These are phyloP conservation scores for Circinella umbellata DNA, from an alignment of 371 early-diverging fungal genomes.

Conservation along the genomic window DNA sequence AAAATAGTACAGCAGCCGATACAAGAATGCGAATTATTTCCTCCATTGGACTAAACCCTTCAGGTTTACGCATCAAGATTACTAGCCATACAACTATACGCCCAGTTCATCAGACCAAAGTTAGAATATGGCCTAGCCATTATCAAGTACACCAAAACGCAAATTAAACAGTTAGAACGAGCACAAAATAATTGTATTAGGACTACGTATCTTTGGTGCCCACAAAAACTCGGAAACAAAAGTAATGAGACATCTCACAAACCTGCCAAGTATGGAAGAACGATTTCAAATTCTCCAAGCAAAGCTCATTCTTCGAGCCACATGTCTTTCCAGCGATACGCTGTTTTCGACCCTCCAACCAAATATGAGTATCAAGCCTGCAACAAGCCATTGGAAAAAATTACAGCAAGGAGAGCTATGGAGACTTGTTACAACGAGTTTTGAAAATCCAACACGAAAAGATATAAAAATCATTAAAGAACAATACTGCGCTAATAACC, in stretches of 20 bases:
- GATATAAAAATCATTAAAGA: too few relatives aligned
- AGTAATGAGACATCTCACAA: slow-evolving; percentile 20
- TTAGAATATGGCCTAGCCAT: slow-evolving; percentile 19
- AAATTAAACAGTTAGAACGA: neutral
- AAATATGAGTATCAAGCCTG: too few relatives aligned
- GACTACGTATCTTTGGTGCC: slow-evolving; percentile 17
- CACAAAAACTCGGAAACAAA: slow-evolving; percentile 16
- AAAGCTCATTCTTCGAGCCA: too few relatives aligned
- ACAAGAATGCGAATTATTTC: neutral
- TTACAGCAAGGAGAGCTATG: too few relatives aligned
- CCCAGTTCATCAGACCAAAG: slow-evolving; percentile 9
- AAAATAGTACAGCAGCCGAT: too few relatives aligned
- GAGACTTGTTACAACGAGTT: too few relatives aligned
- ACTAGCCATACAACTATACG: slow-evolving; percentile 6
- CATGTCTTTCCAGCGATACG: too few relatives aligned
- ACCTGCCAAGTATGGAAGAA: slow-evolving; percentile 1
- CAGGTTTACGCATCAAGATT: slow-evolving; percentile 14
- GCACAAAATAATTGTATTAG: slow-evolving; percentile 25
- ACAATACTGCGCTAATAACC: too few relatives aligned
- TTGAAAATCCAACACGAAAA: too few relatives aligned
- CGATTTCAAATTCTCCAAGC: neutral
- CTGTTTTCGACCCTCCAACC: too few relatives aligned
- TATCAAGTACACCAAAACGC: neutral
- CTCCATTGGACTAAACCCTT: slow-evolving; percentile 12
- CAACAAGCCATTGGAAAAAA: too few relatives aligned